Evolutionary conservation across 2,329 filamentous ascomycete species (phyloP).

Genomic region (Cercospora citrullina): DNA sequence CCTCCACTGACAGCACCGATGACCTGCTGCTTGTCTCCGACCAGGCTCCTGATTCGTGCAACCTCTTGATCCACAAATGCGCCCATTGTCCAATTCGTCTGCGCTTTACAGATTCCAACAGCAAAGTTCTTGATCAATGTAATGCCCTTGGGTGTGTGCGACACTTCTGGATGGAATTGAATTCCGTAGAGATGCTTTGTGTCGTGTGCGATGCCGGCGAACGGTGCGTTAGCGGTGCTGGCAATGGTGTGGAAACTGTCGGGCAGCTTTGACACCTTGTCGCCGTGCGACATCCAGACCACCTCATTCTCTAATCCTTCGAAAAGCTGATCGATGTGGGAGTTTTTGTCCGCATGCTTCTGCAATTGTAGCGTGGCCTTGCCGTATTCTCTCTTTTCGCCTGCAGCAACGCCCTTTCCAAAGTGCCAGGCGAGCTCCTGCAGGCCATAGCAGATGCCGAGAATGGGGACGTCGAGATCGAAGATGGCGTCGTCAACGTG

Average conservation of each 20-base stretch:
- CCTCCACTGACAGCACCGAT: slow-evolving; percentile 78
- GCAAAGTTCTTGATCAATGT: slow-evolving; percentile 80
- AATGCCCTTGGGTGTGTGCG: slow-evolving; percentile 68
- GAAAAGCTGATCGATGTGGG: slow-evolving; percentile 77
- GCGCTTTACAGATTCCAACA: slow-evolving; percentile 75
- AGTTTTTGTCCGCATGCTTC: slow-evolving; percentile 54
- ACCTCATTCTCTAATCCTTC: slow-evolving; percentile 69
- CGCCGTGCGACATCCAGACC: slow-evolving; percentile 85
- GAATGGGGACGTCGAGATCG: slow-evolving; percentile 65
- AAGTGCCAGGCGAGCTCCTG: slow-evolving; percentile 75
- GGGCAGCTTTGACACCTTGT: slow-evolving; percentile 77
- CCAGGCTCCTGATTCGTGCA: slow-evolving; percentile 72
- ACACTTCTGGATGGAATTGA: slow-evolving; percentile 89
- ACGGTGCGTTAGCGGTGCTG: slow-evolving; percentile 72
- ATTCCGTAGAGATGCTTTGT: slow-evolving; percentile 73
- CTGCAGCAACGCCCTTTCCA: slow-evolving; percentile 66
- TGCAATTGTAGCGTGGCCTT: slow-evolving; percentile 66
- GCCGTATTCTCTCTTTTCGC: slow-evolving; percentile 70
- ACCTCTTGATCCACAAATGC: slow-evolving; percentile 83
- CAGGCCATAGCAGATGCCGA: slow-evolving; percentile 64
- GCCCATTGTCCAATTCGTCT: slow-evolving; percentile 79
- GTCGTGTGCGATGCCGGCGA: slow-evolving; percentile 74
- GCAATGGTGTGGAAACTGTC: slow-evolving; percentile 72
- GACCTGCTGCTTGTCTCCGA: slow-evolving; percentile 80
- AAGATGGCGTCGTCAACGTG: slow-evolving; percentile 83